Conservation (phyloP, 176 grass and related monocot genomes). For the Oryza meyeriana region DNA sequence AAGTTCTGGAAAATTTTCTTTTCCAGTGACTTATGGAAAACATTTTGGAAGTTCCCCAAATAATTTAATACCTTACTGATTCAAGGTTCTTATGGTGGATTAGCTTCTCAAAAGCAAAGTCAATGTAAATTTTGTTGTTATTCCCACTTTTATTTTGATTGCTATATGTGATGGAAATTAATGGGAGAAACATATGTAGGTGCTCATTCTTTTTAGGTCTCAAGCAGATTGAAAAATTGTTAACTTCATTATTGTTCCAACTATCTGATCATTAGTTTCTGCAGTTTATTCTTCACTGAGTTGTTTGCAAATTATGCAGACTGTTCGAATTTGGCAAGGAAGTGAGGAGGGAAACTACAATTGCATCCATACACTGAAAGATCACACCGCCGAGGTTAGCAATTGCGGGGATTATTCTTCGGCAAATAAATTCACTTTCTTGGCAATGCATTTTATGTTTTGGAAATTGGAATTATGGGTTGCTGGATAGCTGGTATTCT, state of each 20-base stretch:
- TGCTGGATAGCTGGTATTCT: not conserved
- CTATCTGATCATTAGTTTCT: not conserved
- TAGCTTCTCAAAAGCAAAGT: not conserved
- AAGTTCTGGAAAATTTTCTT: not conserved
- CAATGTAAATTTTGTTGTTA: not conserved
- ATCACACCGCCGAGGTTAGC: constrained; percentile 85
- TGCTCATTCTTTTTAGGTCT: not conserved
- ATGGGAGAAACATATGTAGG: not conserved
- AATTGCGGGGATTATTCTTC: not conserved
- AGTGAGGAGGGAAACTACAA: constrained; percentile 76
- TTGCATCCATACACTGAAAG: constrained; percentile 69
- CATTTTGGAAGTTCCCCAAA: not conserved
- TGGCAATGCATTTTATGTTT: not conserved
- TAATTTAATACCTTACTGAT: not conserved
- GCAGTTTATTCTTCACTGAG: constrained; percentile 30
- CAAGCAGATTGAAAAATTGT: not conserved
- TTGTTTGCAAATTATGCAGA: constrained; percentile 62
- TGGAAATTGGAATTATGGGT: not conserved
- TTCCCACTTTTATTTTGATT: constrained; percentile 5
- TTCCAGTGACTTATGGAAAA: not conserved
- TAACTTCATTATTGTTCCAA: not conserved
- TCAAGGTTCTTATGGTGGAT: not conserved
- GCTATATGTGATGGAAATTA: not conserved
- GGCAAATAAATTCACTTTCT: not conserved
- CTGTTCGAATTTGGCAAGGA: constrained; percentile 95